phyloP scores from a whole-genome alignment of 257 asterid genomes.

The Penstemon eatonii region DNA sequence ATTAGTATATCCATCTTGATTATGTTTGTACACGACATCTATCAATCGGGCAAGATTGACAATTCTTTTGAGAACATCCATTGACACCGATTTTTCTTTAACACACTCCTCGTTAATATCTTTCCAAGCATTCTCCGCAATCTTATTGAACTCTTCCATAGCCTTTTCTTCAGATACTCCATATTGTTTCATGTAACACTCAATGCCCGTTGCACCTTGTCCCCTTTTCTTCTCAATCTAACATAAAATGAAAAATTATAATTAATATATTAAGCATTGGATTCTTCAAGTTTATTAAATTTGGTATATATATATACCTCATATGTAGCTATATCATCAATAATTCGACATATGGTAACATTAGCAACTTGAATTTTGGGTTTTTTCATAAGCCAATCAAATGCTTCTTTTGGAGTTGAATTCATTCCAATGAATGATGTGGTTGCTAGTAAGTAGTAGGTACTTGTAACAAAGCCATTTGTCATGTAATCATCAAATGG shows the following conservation, averaged over 20 bases:
- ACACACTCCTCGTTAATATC: constrained; percentile 17
- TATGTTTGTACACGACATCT: constrained; percentile 23
- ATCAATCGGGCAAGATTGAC: constrained; percentile 21
- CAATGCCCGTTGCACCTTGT: constrained; percentile 23
- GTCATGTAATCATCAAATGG: constrained; percentile 28
- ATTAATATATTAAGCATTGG: no score
- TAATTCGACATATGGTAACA: not conserved
- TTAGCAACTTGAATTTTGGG: constrained; percentile 21
- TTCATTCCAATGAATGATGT: constrained; percentile 18
- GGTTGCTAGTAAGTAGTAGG: not conserved
- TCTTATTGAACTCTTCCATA: not conserved
- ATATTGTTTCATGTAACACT: constrained; percentile 20
- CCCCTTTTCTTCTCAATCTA: constrained; percentile 26
- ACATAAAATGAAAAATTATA: not conserved
- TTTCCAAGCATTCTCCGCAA: constrained; percentile 17
- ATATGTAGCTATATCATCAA: constrained; percentile 27
- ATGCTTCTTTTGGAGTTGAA: constrained; percentile 18
- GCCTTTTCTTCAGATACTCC: constrained; percentile 5
- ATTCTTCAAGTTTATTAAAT: not conserved
- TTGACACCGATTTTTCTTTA: not conserved
- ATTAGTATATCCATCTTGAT: constrained; percentile 33
- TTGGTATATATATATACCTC: constrained; percentile 13
- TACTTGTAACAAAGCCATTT: constrained; percentile 10
- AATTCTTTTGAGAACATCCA: not conserved
- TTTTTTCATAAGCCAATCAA: constrained; percentile 24